Conservation (phyloP, 179 eudicot species). For the Nepenthes alata region DNA sequence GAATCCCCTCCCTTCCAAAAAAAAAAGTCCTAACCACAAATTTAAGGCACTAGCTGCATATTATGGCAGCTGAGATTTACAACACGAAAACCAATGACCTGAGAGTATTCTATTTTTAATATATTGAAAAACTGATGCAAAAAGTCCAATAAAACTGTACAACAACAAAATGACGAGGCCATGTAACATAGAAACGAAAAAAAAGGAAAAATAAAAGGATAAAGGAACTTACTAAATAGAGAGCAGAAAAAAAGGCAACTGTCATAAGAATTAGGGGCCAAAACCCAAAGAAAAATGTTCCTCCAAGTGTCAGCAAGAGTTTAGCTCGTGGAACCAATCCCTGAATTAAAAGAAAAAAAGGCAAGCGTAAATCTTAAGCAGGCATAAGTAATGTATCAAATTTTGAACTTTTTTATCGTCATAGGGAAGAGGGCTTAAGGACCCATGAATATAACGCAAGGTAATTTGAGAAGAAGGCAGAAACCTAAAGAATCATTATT, state of each 20-base stretch:
- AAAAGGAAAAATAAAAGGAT: conserved; percentile 4
- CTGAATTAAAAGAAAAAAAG: conserved; percentile 24
- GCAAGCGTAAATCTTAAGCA: background rate
- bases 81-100: too few species aligned
- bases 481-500: background rate
- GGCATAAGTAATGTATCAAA: too few species aligned
- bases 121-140: too few species aligned
- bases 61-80: too few species aligned
- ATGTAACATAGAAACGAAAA: background rate
- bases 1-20: too few species aligned
- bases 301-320: conserved; percentile 63
- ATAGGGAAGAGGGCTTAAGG: background rate
- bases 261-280: conserved; percentile 70
- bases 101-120: too few species aligned
- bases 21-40: too few species aligned
- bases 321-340: conserved; percentile 78
- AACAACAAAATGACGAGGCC: background rate
- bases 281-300: conserved; percentile 69
- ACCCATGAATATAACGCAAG: background rate
- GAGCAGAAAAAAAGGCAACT: conserved; percentile 50
- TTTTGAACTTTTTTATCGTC: too few species aligned
- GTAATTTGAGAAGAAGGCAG: background rate
- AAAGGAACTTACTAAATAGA: conserved; percentile 56
- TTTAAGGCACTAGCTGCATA: too few species aligned
- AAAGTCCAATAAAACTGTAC: too few species aligned